These are phyloP conservation scores for Pythium oligandrum DNA, from an alignment of 352 stramenopile species.

Conservation along the genomic window DNA sequence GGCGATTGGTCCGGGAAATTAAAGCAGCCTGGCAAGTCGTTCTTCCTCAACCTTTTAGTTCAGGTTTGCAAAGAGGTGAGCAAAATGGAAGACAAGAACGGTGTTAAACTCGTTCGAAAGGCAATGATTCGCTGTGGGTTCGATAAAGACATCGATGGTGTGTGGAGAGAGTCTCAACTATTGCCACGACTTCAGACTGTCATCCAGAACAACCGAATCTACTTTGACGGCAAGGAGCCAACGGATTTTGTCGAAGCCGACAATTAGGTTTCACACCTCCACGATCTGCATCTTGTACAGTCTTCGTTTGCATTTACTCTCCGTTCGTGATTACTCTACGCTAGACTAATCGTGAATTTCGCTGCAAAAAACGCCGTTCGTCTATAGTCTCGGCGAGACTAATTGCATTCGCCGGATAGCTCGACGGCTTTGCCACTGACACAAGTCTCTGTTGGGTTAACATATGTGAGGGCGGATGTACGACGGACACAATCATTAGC, in stretches of 20 bases:
- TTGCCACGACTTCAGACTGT: slow-evolving; percentile 12
- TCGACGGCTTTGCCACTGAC: too few species aligned
- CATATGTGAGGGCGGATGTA: too few species aligned
- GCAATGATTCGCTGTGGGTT: slow-evolving; percentile 17
- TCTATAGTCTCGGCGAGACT: slow-evolving; percentile 9
- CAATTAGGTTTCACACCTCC: background rate
- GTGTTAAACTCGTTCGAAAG: slow-evolving; percentile 15
- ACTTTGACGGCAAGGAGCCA: slow-evolving; percentile 10
- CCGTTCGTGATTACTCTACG: slow-evolving; percentile 9
- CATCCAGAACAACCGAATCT: slow-evolving; percentile 5
- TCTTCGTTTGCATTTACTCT: slow-evolving; percentile 1
- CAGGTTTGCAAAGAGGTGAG: slow-evolving; percentile 7
- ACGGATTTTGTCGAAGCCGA: slow-evolving; percentile 7
- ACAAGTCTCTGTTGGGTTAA: too few species aligned
- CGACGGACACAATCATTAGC: too few species aligned
- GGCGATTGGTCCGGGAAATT: slow-evolving; percentile 11
- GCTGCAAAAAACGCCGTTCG: slow-evolving; percentile 2
- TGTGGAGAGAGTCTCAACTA: slow-evolving; percentile 12
- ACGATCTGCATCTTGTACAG: too few species aligned
- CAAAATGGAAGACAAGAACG: slow-evolving; percentile 8
- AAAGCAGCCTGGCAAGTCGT: slow-evolving; percentile 7
- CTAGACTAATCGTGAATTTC: slow-evolving; percentile 1
- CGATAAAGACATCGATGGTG: slow-evolving; percentile 7
- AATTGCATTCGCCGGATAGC: slow-evolving; percentile 9
- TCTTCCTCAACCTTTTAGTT: slow-evolving; percentile 8